Evolutionary conservation across 495 filamentous ascomycete genomes (phyloP).

Genomic region (Penicillium simplicissimum): DNA sequence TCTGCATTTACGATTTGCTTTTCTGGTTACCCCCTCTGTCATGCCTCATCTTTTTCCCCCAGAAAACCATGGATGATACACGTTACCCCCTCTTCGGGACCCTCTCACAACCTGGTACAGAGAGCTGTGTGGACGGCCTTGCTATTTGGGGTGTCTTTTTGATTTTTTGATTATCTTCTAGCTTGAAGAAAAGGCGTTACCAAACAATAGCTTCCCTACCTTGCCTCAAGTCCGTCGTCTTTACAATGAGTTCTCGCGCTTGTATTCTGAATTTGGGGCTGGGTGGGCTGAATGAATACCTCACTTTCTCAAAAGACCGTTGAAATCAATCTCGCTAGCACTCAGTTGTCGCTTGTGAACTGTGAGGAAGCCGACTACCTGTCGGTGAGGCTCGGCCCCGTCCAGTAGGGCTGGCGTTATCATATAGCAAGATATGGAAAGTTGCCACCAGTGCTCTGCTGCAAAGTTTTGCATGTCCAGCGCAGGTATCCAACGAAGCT

Average conservation of each 20-base stretch:
- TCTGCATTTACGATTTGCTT: neutral
- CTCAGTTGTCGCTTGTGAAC: no score
- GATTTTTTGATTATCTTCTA: neutral
- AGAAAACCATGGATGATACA: neutral
- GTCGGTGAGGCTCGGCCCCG: no score
- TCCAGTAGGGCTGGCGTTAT: no score
- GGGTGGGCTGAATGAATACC: neutral
- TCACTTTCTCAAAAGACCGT: neutral
- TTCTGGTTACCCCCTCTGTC: neutral
- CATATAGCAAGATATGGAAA: no score
- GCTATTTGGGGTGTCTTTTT: neutral
- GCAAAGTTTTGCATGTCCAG: no score
- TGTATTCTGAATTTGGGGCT: neutral
- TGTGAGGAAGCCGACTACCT: no score
- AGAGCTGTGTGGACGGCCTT: neutral
- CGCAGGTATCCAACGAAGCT: no score
- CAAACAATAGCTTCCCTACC: neutral
- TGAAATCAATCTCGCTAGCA: neutral
- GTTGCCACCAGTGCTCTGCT: no score
- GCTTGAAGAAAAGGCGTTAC: neutral
- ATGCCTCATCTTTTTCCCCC: neutral
- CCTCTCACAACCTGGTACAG: neutral
- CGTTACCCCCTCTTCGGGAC: neutral
- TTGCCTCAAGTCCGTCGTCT: neutral
- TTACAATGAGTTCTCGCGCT: neutral